Evolutionary conservation across 1,284 basidiomycete genomes (phyloP).

Genomic region (Termitomyces sp.): DNA sequence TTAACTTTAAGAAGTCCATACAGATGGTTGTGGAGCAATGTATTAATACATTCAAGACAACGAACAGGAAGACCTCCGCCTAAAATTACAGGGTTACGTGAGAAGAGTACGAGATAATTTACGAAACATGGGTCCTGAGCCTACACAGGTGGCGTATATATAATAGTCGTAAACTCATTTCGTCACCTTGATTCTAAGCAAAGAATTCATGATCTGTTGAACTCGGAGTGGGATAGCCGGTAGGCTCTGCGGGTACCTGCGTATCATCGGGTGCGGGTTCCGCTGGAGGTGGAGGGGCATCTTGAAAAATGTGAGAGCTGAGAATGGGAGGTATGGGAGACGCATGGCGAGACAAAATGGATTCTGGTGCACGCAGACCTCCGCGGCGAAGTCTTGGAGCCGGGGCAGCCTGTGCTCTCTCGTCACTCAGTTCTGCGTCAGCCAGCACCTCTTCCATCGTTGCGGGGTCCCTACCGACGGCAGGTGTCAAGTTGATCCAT

Average conservation of each 20-base stretch:
- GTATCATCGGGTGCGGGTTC: constrained; percentile 10
- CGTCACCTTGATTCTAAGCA: constrained; percentile 20
- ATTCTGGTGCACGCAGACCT: constrained; percentile 55
- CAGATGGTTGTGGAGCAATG: neutral
- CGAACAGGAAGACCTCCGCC: neutral
- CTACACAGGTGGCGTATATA: constrained; percentile 15
- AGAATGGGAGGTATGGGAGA: constrained; percentile 27
- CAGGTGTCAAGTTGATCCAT: constrained; percentile 23
- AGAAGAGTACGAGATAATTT: constrained; percentile 12
- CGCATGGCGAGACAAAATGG: constrained; percentile 42
- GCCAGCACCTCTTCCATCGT: constrained; percentile 14
- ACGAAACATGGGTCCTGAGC: constrained; percentile 6
- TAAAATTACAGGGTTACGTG: constrained; percentile 1
- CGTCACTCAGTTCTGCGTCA: constrained; percentile 26
- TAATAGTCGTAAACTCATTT: constrained; percentile 10
- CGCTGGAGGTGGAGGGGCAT: neutral
- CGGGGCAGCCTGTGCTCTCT: constrained; percentile 18
- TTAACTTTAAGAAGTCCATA: no score
- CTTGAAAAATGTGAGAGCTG: neutral
- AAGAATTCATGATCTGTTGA: constrained; percentile 34
- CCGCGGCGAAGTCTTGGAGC: constrained; percentile 54
- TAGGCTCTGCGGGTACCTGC: constrained; percentile 19
- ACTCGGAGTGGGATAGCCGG: constrained; percentile 36
- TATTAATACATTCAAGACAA: neutral
- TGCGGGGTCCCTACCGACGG: constrained; percentile 12